A percentile compares a stretch with the other conserved stretches of the same genome.
phyloP scores from a whole-genome alignment of 345 rosid species.

The Raphanus sativus region DNA sequence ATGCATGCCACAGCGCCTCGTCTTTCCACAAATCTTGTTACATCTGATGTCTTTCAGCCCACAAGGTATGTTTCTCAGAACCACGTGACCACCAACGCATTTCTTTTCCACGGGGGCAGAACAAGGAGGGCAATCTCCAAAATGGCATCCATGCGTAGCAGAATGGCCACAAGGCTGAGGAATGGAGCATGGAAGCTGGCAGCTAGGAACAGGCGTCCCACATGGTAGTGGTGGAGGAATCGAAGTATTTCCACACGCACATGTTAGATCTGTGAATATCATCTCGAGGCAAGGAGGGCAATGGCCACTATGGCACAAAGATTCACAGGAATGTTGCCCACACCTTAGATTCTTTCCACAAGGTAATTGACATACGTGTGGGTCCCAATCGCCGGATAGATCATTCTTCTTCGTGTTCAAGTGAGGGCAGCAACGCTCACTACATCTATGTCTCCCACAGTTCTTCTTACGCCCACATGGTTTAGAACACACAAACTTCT shows the following conservation, averaged over 20 bases:
- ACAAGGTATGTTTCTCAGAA: slow-evolving; percentile 93
- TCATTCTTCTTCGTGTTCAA: slow-evolving; percentile 48
- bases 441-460: slow-evolving; percentile 92
- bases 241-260: slow-evolving; percentile 90
- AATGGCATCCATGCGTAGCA: slow-evolving; percentile 88
- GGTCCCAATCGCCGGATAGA: slow-evolving; percentile 65
- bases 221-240: slow-evolving; percentile 96
- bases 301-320: slow-evolving; percentile 92
- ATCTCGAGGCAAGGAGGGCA: slow-evolving; percentile 94
- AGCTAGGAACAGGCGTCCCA: slow-evolving; percentile 84
- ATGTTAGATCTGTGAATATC: slow-evolving; percentile 79
- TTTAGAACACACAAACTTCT: slow-evolving; percentile 68
- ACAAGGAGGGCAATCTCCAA: slow-evolving; percentile 97
- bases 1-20: slow-evolving; percentile 91
- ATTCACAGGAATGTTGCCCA: slow-evolving; percentile 86
- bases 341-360: slow-evolving; percentile 94
- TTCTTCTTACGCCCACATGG: slow-evolving; percentile 84
- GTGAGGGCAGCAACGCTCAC: slow-evolving; percentile 90
- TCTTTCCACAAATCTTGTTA: slow-evolving; percentile 86
- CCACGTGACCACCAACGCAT: slow-evolving; percentile 90
- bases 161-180: slow-evolving; percentile 87
- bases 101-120: slow-evolving; percentile 87
- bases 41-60: slow-evolving; percentile 93
- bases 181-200: slow-evolving; percentile 78
- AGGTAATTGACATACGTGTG: slow-evolving; percentile 78